Evolutionary conservation across 441 rosid genomes (phyloP), one percentile per base, ranked within the genome.

Genomic region (Euphorbia schlechtendalii): DNA sequence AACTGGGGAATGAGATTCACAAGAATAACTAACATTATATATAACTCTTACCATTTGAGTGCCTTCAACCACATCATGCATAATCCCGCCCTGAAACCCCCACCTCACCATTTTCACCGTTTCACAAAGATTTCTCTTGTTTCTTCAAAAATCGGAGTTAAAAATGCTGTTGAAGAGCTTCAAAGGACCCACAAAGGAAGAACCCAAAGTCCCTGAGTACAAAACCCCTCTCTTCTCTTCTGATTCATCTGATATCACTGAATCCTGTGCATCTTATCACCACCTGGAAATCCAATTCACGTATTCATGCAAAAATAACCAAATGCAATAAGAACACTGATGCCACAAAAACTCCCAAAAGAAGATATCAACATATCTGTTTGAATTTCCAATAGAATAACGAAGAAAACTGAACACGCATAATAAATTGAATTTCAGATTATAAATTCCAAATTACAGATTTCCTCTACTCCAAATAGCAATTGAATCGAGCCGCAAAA

Each of bases 51-150:
- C 98, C 97, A 86, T 80, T 88, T 95, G 12, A 95, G 90, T 41
- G 98, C 97, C 81, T 79, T 75, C 73, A 95, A 76, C 99, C 99
- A 95, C 97, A 86, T 32, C 34, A 83, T 4, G 99, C 99, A 78
- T 77, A 95, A 68, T 92, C 99, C 71, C 92, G 77, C 61, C 97
- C 95, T 1, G 95, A 92, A 71, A 89, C 78, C 57, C 91, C 87
- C 46, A 86, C 96, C 81, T 88, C 96, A 59, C 79, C 84, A 58
- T 78, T 74, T 62, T 84, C 89, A 62, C 81, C 78, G 64, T 80
- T 78, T 66, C 38, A 80, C 63, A 71, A 34, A 32, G 87, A 69
- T 63, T 79, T 84, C 38, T 81, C 96, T 48, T 82, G 96, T 76
- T 86, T 85, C 83, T 81, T 84, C 77, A 92, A 78, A 81, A 82